Evolutionary conservation across 441 rosid genomes (phyloP).

Genomic region (Flueggea neowawraea): DNA sequence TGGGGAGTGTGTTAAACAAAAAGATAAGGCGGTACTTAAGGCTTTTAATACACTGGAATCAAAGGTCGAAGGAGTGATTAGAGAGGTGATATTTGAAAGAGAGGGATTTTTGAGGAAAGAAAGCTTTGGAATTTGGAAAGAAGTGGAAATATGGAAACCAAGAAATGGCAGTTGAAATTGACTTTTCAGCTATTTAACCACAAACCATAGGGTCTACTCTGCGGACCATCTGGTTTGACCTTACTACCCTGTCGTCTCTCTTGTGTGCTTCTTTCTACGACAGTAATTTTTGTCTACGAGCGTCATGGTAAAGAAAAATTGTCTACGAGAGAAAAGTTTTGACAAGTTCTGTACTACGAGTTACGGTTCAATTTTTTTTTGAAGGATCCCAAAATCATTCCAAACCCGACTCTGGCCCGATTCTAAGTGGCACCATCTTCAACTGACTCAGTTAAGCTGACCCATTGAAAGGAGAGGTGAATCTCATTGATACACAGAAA

Average conservation of each 20-base stretch:
- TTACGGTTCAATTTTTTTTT: too few species aligned
- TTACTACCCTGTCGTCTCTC: too few species aligned
- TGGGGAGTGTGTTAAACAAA: background rate
- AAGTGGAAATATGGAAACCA: background rate
- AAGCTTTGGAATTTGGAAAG: constrained; percentile 34
- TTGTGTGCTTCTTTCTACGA: background rate
- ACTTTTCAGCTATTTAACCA: constrained; percentile 17
- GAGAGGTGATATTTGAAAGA: background rate
- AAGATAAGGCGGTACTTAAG: constrained; percentile 21
- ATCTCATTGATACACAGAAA: too few species aligned
- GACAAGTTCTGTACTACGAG: too few species aligned
- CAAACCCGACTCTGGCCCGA: too few species aligned
- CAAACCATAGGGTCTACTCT: background rate
- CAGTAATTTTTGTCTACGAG: too few species aligned
- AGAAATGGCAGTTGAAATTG: constrained; percentile 25
- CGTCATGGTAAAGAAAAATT: too few species aligned
- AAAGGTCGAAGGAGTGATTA: constrained; percentile 17
- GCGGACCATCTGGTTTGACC: background rate
- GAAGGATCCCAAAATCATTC: too few species aligned
- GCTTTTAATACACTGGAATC: constrained; percentile 22
- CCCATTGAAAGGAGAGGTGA: too few species aligned
- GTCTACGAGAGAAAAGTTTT: too few species aligned
- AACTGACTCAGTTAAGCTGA: too few species aligned
- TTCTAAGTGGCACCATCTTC: too few species aligned
- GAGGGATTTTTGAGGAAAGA: background rate